phyloP scores from a whole-genome alignment of 1,284 basidiomycete species.

The Apiotrichum sp. region DNA sequence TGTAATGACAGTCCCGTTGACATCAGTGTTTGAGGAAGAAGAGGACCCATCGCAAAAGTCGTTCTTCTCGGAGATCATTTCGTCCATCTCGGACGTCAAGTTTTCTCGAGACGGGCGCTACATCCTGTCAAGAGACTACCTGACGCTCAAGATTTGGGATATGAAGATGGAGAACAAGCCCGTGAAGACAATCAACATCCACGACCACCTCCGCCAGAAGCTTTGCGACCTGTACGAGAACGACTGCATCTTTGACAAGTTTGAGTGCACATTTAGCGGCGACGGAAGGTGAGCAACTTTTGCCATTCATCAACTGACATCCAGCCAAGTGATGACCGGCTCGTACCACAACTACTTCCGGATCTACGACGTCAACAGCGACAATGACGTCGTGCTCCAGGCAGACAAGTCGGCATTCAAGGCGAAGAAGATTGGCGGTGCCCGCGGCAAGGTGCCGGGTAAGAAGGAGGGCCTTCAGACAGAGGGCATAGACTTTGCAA shows the following conservation, averaged over 20 bases:
- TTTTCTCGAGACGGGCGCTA: constrained; percentile 97
- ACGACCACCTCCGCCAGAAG: constrained; percentile 95
- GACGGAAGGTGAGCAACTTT: constrained; percentile 73
- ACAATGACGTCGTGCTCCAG: constrained; percentile 88
- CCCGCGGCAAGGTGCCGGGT: constrained; percentile 69
- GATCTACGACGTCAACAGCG: constrained; percentile 90
- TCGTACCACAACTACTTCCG: constrained; percentile 99
- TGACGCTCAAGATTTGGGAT: constrained; percentile 99
- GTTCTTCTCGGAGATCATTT: constrained; percentile 99
- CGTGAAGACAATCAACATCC: constrained; percentile 96
- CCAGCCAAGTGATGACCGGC: constrained; percentile 86
- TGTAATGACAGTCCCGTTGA: background rate
- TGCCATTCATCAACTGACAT: constrained; percentile 1
- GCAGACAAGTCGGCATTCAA: constrained; percentile 99
- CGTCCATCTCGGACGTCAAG: constrained; percentile 98
- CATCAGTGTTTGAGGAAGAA: constrained; percentile 96
- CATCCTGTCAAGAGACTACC: constrained; percentile 93
- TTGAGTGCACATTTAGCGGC: constrained; percentile 94
- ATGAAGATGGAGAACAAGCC: constrained; percentile 98
- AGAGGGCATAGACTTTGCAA: constrained; percentile 94
- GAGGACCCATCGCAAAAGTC: constrained; percentile 96
- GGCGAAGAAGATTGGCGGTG: constrained; percentile 90
- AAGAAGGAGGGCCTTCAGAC: constrained; percentile 77
- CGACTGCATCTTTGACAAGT: constrained; percentile 99
- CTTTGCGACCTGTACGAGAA: constrained; percentile 99